These are phyloP conservation scores for Senna siamea DNA, from an alignment of 306 rosid genomes.

Conservation along the genomic window DNA sequence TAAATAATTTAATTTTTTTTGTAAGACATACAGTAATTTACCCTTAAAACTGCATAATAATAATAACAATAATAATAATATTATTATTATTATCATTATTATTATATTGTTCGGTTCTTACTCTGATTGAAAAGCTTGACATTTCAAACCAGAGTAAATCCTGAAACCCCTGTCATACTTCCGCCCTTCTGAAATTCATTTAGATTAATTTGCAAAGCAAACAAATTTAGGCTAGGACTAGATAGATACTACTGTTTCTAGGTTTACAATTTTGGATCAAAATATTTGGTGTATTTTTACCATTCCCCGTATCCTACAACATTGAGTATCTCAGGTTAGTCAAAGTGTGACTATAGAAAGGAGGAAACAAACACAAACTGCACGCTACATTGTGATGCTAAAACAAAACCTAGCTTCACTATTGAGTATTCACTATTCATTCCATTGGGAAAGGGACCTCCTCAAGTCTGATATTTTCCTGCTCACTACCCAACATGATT, in stretches of 20 bases:
- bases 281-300: conserved; percentile 18
- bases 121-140: too few species aligned
- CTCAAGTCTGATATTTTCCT: conserved; percentile 49
- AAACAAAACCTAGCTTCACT: conserved; percentile 25
- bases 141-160: too few species aligned
- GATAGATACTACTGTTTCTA: too few species aligned
- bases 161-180: too few species aligned
- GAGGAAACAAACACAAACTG: conserved; percentile 15
- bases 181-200: too few species aligned
- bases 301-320: conserved; percentile 12
- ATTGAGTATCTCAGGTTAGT: conserved; percentile 21
- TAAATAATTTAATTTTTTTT: too few species aligned
- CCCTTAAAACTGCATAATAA: too few species aligned
- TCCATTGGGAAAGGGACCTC: conserved; percentile 69
- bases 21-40: too few species aligned
- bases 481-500: conserved; percentile 71
- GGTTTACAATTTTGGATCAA: background rate
- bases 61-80: too few species aligned
- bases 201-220: background rate
- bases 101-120: too few species aligned
- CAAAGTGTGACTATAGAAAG: conserved; percentile 11
- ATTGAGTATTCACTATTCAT: conserved; percentile 13
- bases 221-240: background rate
- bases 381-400: conserved; percentile 14
- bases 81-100: too few species aligned